Conservation (phyloP, 305 asterid species). For the Solanum hybrid region DNA sequence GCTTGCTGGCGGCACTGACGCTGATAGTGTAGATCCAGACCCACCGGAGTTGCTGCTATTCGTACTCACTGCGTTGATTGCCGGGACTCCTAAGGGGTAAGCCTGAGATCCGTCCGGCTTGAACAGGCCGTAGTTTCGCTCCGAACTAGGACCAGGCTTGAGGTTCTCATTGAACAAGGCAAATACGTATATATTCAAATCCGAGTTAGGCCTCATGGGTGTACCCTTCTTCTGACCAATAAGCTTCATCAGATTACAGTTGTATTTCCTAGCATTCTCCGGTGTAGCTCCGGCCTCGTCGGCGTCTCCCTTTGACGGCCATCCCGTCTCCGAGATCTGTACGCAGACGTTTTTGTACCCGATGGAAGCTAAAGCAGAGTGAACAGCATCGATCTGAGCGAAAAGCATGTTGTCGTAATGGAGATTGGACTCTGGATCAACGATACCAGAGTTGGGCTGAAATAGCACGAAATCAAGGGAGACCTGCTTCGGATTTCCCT, state of each 20-base stretch:
- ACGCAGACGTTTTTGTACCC: slow-evolving; percentile 58
- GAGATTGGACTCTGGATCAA: slow-evolving; percentile 36
- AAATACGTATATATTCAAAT: slow-evolving; percentile 54
- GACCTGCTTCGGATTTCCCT: slow-evolving; percentile 47
- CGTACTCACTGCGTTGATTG: slow-evolving; percentile 15
- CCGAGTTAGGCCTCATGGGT: slow-evolving; percentile 53
- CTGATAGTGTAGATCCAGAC: background rate
- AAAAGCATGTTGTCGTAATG: slow-evolving; percentile 64
- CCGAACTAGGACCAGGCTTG: slow-evolving; percentile 82
- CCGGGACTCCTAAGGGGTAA: slow-evolving; percentile 43
- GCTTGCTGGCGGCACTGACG: slow-evolving; percentile 24
- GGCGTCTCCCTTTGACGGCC: slow-evolving; percentile 80
- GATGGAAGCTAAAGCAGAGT: slow-evolving; percentile 47
- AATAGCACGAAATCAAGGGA: slow-evolving; percentile 54
- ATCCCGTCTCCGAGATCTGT: slow-evolving; percentile 83
- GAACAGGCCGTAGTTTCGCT: slow-evolving; percentile 70
- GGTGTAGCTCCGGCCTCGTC: slow-evolving; percentile 69
- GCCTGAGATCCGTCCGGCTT: slow-evolving; percentile 74
- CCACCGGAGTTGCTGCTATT: slow-evolving; percentile 9
- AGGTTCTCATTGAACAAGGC: slow-evolving; percentile 75
- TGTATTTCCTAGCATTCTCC: slow-evolving; percentile 67
- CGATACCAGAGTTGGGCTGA: slow-evolving; percentile 34
- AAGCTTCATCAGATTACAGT: slow-evolving; percentile 52
- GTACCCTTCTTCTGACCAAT: slow-evolving; percentile 51
- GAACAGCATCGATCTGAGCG: slow-evolving; percentile 70